Evolutionary conservation across 2,329 filamentous ascomycete genomes (phyloP).

Genomic region (Ampelomyces quisqualis): DNA sequence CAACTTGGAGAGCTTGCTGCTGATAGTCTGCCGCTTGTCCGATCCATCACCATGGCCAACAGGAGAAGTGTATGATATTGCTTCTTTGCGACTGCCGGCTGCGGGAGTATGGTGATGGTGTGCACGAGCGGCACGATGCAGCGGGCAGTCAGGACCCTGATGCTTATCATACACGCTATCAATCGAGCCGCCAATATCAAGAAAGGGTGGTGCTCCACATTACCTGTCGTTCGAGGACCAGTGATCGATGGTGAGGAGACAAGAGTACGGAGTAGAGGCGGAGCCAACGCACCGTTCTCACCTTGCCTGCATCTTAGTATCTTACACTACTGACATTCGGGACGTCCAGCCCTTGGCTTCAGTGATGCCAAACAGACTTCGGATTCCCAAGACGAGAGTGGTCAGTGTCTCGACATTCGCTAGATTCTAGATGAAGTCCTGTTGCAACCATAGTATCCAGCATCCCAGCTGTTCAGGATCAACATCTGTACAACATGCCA

Average conservation of each 20-base stretch:
- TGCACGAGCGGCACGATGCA: slow-evolving; percentile 12
- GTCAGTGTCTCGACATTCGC: not conserved
- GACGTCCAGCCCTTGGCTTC: no score
- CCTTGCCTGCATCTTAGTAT: not conserved
- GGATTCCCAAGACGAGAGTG: not conserved
- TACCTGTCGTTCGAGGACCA: slow-evolving; percentile 2
- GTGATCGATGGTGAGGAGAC: not conserved
- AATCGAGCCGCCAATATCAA: not conserved
- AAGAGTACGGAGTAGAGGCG: not conserved
- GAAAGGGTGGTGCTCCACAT: slow-evolving; percentile 8
- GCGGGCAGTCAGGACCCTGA: slow-evolving; percentile 9
- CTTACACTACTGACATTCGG: no score
- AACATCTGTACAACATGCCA: not conserved
- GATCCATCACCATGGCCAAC: no score
- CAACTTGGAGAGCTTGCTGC: no score
- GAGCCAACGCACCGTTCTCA: slow-evolving; percentile 1
- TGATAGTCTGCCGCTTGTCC: no score
- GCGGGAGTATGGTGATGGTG: not conserved
- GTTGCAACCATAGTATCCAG: not conserved
- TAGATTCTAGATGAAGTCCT: not conserved
- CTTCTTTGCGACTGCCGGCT: not conserved
- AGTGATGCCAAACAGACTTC: no score
- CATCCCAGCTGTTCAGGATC: not conserved
- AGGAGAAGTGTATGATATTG: not conserved
- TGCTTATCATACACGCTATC: slow-evolving; percentile 7